A percentile compares a stretch with the other conserved stretches of the same genome.
Conservation (phyloP, 2,329 filamentous ascomycete species). For the Aspergillus proliferans region DNA sequence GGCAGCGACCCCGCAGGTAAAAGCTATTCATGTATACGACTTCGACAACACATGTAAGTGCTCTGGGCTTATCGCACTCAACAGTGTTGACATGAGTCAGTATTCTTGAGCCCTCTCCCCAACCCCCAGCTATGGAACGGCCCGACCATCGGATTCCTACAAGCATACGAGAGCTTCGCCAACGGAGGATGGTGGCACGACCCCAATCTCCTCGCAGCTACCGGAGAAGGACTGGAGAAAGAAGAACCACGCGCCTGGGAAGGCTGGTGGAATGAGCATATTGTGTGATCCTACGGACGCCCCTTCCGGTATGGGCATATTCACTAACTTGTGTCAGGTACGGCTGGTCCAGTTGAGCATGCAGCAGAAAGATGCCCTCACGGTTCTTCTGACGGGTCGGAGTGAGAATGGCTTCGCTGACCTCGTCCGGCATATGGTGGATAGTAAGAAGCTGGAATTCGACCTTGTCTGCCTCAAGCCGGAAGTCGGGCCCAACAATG, state of each 20-base stretch:
- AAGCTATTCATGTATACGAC: slow-evolving; percentile 84
- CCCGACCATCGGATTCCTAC: slow-evolving; percentile 68
- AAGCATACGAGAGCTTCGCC: slow-evolving; percentile 67
- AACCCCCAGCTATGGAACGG: slow-evolving; percentile 83
- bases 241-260: slow-evolving; percentile 82
- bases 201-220: slow-evolving; percentile 73
- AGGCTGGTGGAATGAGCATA: slow-evolving; percentile 94
- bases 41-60: slow-evolving; percentile 87
- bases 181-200: slow-evolving; percentile 98
- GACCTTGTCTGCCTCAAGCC: slow-evolving; percentile 88
- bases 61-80: neutral
- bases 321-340: slow-evolving; percentile 33
- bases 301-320: slow-evolving; percentile 1
- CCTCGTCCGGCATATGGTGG: slow-evolving; percentile 73
- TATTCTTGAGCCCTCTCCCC: slow-evolving; percentile 86
- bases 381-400: slow-evolving; percentile 80
- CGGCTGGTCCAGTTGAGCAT: slow-evolving; percentile 75
- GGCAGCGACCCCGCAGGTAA: slow-evolving; percentile 61
- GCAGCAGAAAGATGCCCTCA: slow-evolving; percentile 76
- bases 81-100: slow-evolving; percentile 38
- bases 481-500: slow-evolving; percentile 68
- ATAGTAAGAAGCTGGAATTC: slow-evolving; percentile 73
- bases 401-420: slow-evolving; percentile 70
- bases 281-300: slow-evolving; percentile 47
- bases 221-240: slow-evolving; percentile 71